Base-by-base conservation (phyloP, 2,329 filamentous ascomycete species). In the Whalleya microplaca region DNA sequence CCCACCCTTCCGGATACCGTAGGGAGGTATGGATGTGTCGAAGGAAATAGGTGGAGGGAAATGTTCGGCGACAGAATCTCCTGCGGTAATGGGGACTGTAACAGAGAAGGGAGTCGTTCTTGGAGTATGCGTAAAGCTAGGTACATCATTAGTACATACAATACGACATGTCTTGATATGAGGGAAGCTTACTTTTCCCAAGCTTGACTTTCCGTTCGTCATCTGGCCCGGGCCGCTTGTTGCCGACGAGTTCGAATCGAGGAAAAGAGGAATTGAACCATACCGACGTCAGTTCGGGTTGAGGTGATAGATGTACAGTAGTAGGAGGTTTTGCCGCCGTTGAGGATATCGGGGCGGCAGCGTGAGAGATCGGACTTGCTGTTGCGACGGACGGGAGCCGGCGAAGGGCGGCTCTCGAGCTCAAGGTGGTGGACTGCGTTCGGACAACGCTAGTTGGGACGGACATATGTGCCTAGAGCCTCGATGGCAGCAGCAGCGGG, bases 1-100 rank as follows among this genome's bases (percentile, higher is more conserved):
- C 92, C 89, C 37, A 97, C 89, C 45, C 90, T 86, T 50, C 95
- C 95, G 23, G 91, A 91, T 41, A 98, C 95, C n/a, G 87, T 90
- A 32, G 95, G 95, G 2, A 99, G 90, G 72, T 94, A 89, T 2
- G 90, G 91, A 68, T 96, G 91, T 0, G 91, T 95, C 23, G 86
- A 85, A 40, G 87, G 87, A 72, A 90, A 90, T 63, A 90, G 84
- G 71, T 87, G 84, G 42, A 89, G 84, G 8, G 84, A 83, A 73
- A 91, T 90, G 69, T 88, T 83, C 32, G 91, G 87, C 41, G 89
- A 86, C 62, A 96, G 85, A 60, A 96, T 84, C 57, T 92, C 87
- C 66, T 90, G 85, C 16, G 92, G 87, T 5, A 89, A 78, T 1
- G 86, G 87, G 0, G 84, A 83, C 66, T 88, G 83, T 20, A 90